phyloP scores from a whole-genome alignment of 1,284 basidiomycete genomes.

The Erythrobasidium hasegawianum region DNA sequence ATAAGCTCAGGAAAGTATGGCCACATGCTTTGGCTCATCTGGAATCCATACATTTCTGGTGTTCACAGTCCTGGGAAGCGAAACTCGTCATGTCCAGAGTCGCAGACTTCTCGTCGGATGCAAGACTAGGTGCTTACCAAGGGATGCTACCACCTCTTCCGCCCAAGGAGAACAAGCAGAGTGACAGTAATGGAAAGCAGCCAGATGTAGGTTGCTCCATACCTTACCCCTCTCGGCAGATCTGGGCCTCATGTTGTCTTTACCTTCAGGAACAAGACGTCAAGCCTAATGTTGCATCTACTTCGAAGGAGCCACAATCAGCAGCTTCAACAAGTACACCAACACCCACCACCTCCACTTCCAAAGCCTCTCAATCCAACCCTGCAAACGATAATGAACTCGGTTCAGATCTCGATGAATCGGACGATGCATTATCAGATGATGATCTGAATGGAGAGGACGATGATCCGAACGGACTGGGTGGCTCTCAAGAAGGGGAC shows the following conservation, averaged over 20 bases:
- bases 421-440: slow-evolving; percentile 63
- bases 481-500: slow-evolving; percentile 61
- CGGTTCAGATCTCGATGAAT: slow-evolving; percentile 93
- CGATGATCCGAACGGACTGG: slow-evolving; percentile 52
- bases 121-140: slow-evolving; percentile 45
- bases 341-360: neutral
- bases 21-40: slow-evolving; percentile 6
- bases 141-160: slow-evolving; percentile 29
- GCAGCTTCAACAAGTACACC: neutral
- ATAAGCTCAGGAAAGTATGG: neutral
- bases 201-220: slow-evolving; percentile 7
- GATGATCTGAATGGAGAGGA: slow-evolving; percentile 69
- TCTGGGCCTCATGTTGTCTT: too few species aligned
- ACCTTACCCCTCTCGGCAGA: too few species aligned
- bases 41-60: slow-evolving; percentile 9
- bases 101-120: slow-evolving; percentile 70
- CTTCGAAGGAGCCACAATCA: neutral
- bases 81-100: slow-evolving; percentile 89
- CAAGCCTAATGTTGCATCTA: neutral
- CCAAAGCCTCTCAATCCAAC: slow-evolving; percentile 39
- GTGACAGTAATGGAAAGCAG: neutral
- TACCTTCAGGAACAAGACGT: neutral
- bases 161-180: slow-evolving; percentile 14
- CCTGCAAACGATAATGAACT: slow-evolving; percentile 69
- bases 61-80: slow-evolving; percentile 82